Evolutionary conservation across 2,329 filamentous ascomycete genomes (phyloP), one percentile per base, ranked within the genome.

Genomic region (Ilyonectria robusta): DNA sequence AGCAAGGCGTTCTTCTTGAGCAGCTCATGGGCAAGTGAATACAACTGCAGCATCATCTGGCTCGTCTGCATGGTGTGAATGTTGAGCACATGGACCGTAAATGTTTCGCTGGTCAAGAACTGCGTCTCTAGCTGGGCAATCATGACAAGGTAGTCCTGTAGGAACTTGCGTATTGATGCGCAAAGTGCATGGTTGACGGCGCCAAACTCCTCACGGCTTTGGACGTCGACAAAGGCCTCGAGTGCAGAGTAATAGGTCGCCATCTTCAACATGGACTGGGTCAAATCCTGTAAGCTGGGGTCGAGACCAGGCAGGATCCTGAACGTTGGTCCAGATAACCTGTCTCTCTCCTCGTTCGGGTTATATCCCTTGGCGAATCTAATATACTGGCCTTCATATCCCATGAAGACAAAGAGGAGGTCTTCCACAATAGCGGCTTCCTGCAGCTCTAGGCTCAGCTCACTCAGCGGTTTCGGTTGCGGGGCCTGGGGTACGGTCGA

Each of bases 351-450:
- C 58, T 94, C 90, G 3, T 87, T 84, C 0, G 95, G 94, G 73
- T 97, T 91, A 79, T 97, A 98, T 9, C 89, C 88, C 72, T 94
- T 92, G 65, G 88, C 88, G 78, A 94, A 98, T 62, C 94, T 93
- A 68, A 99, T 93, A 78, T 98, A 98, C 79, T 97, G 94, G n/a
- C 96, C 96, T 81, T 99, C 96, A 70, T 94, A 97, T 26, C 96
- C 96, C 95, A 99, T 98, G 75, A 98, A 97, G 6, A 97, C 94
- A 78, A 95, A 98, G 40, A 98, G 82, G 17, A 99, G 82, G 75
- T 99, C 96, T 73, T 98, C 95, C 48, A 98, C 85, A 53, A 99
- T 92, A 9, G 90, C 93, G 26, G 91, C 89, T 82, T 99, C 96
- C 80, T 99, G 96, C 2, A 89, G 88, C 71, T 97, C 92, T 31